Conservation (phyloP, 2,329 filamentous ascomycete species). For the Parastagonospora avenae region DNA sequence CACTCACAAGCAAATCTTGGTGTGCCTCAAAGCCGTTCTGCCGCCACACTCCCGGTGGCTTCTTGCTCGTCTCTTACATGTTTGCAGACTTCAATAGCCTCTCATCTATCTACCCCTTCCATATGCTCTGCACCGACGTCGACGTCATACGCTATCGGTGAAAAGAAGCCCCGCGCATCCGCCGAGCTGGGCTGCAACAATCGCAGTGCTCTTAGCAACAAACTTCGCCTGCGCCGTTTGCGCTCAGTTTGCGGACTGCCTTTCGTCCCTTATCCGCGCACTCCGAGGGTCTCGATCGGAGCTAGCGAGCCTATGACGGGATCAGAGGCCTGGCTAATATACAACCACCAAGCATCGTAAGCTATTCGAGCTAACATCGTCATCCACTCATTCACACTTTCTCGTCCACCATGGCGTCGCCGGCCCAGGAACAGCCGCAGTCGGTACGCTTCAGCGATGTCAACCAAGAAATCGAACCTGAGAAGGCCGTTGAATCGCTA, state of each 20-base stretch:
- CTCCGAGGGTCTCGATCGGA: conserved; percentile 1
- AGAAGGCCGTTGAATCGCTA: conserved; percentile 37
- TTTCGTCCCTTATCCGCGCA: conserved; percentile 1
- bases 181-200: background rate
- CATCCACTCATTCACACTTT: conserved; percentile 15
- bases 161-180: background rate
- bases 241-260: background rate
- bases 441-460: conserved; percentile 49
- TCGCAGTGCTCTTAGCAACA: background rate
- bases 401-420: conserved; percentile 33
- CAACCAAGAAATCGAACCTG: conserved; percentile 47
- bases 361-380: conserved; percentile 26
- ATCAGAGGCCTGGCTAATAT: conserved; percentile 14
- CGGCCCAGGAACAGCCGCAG: conserved; percentile 32
- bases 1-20: conserved; percentile 3
- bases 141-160: background rate
- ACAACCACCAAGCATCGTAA: conserved; percentile 23
- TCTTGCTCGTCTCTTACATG: background rate
- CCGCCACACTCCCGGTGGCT: background rate
- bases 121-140: background rate
- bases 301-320: conserved; percentile 11
- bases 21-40: background rate
- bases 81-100: too few species aligned
- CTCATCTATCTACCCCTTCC: background rate
- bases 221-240: background rate